Base-by-base conservation (phyloP, 2,329 filamentous ascomycete species). In the Sphaceloma murrayae region DNA sequence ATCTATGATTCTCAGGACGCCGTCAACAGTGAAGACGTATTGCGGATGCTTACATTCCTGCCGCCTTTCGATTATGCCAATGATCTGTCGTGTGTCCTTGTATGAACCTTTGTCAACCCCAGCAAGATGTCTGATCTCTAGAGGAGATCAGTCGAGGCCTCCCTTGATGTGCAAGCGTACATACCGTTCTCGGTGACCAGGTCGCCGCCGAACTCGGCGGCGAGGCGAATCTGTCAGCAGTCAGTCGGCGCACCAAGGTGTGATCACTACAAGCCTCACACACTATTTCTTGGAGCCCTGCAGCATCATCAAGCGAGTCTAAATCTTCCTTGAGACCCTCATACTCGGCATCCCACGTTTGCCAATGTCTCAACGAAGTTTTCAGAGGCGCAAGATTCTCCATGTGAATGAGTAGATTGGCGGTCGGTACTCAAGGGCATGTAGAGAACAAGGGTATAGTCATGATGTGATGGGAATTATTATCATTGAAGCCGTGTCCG, bases 341-440 rank as follows among this genome's bases (percentile, higher is more conserved):
- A 62, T 96, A 96, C 61, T 96, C 89, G 36, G 83, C 78, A 60
- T 94, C 88, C 76, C 85, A 93, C 45, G 80, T 80, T 51, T 85
- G 82, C 89, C 89, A 98, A 66, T 94, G 82, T 50, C 79, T 78
- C 43, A 96, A 72, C 5, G 83, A 80, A 56, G 82, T 77, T 45
- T 77, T 77, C 14, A 96, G n/a, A n/a, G n/a, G n/a, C n/a, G n/a
- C n/a, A n/a, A n/a, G 74, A 59, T 85, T 78, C 39, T 72, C 66
- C 34, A 94, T 74, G 51, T 81, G 86, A 27, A 78, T 74, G 61
- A 94, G 85, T 5, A 96, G 78, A 49, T 79, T 73, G 52, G 74
- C 68, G n/a, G n/a, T n/a, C n/a, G n/a, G n/a, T n/a, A n/a, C n/a
- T n/a, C n/a, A n/a, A n/a, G n/a, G n/a, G n/a, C n/a, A n/a, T n/a